A percentile compares a stretch with the other conserved stretches of the same genome.
These are phyloP conservation scores for Fusarium stilboides DNA, from an alignment of 2,329 filamentous ascomycete genomes.

Conservation along the genomic window DNA sequence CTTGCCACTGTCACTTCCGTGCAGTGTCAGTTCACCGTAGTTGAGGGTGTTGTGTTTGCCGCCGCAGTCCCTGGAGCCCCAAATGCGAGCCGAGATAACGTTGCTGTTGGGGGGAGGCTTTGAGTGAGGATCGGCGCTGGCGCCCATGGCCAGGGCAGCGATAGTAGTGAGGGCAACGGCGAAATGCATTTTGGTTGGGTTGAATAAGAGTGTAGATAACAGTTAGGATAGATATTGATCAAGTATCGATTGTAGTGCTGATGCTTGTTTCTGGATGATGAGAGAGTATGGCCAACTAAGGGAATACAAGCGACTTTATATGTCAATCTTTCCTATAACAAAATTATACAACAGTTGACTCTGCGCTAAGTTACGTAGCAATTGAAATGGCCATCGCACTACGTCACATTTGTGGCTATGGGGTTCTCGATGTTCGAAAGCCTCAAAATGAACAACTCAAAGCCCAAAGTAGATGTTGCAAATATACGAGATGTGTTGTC, in stretches of 20 bases:
- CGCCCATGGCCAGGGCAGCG: constrained; percentile 17
- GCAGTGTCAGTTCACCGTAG: constrained; percentile 17
- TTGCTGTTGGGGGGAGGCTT: constrained; percentile 14
- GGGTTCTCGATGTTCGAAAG: not conserved
- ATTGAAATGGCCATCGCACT: not conserved
- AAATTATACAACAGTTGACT: not conserved
- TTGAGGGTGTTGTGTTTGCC: constrained; percentile 16
- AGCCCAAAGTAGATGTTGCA: not conserved
- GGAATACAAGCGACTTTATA: not conserved
- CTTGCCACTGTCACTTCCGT: constrained; percentile 9
- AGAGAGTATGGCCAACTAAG: not conserved
- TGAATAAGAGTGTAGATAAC: not conserved
- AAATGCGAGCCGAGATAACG: constrained; percentile 26
- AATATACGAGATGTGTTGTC: constrained; percentile 14
- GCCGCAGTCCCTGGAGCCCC: constrained; percentile 20
- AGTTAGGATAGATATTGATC: too few species aligned
- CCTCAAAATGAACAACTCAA: not conserved
- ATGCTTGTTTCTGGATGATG: not conserved
- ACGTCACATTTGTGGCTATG: not conserved
- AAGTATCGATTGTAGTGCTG: not conserved
- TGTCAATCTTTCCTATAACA: not conserved
- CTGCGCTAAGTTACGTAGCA: not conserved
- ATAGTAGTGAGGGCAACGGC: constrained; percentile 6
- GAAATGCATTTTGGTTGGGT: constrained; percentile 20
- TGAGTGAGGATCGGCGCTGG: constrained; percentile 2